phyloP scores from a whole-genome alignment of 352 stramenopile genomes.

The Plasmopara viticola region DNA sequence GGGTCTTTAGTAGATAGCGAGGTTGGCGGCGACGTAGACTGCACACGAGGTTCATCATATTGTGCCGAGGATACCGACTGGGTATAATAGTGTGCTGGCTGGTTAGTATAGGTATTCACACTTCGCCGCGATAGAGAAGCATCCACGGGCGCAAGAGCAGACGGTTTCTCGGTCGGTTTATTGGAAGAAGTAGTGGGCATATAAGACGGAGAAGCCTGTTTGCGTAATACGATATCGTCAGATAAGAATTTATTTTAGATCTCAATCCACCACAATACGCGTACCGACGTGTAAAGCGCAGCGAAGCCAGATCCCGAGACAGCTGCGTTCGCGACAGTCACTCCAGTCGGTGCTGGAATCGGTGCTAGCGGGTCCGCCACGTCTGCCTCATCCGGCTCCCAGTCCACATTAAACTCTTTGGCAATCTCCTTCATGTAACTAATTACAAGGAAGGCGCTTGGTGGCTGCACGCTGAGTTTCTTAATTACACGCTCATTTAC shows the following conservation, averaged over 20 bases:
- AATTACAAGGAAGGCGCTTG: conserved; percentile 90
- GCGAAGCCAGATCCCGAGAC: conserved; percentile 84
- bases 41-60: conserved; percentile 10
- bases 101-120: conserved; percentile 35
- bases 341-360: conserved; percentile 86
- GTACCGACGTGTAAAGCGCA: conserved; percentile 59
- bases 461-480: conserved; percentile 92
- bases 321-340: conserved; percentile 64
- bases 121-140: conserved; percentile 29
- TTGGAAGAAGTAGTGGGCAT: conserved; percentile 35
- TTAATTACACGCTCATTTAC: conserved; percentile 90
- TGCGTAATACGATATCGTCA: not conserved
- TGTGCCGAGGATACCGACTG: conserved; percentile 7
- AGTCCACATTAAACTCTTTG: conserved; percentile 93
- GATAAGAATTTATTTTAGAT: not conserved
- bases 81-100: conserved; percentile 32
- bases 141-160: conserved; percentile 12
- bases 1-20: conserved; percentile 8
- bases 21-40: conserved; percentile 1
- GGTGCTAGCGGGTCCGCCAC: conserved; percentile 77
- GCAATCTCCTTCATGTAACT: conserved; percentile 96
- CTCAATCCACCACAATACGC: conserved; percentile 1
- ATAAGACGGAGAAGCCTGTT: conserved; percentile 42
- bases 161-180: conserved; percentile 15
- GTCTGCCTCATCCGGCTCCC: conserved; percentile 77